phyloP scores from a whole-genome alignment of 2,329 filamentous ascomycete species.

The Aspergillus uvarum region DNA sequence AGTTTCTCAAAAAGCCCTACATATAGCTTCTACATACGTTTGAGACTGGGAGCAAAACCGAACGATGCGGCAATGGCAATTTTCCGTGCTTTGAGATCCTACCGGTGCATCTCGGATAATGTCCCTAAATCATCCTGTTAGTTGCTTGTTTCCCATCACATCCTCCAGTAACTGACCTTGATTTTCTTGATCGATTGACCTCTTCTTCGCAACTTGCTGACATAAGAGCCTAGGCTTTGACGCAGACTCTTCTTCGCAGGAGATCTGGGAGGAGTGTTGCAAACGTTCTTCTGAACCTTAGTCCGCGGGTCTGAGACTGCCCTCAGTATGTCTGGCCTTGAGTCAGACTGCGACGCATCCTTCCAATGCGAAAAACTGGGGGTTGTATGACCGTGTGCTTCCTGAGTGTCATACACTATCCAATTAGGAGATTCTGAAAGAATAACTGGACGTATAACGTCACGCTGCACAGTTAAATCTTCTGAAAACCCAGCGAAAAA shows the following conservation, averaged over 20 bases:
- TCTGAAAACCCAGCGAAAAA: not conserved
- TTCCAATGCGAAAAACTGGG: not conserved
- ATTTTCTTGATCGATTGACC: not conserved
- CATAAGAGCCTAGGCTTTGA: not conserved
- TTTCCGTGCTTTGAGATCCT: not conserved
- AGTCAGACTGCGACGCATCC: not conserved
- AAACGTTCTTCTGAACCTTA: not conserved
- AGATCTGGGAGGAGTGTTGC: not conserved
- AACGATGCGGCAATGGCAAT: not conserved
- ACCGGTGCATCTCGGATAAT: not conserved
- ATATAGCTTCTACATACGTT: not conserved
- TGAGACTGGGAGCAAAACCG: not conserved
- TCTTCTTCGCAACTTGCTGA: not conserved
- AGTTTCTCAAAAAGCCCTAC: not conserved
- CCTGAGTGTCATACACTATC: not conserved
- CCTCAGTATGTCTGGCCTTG: not conserved
- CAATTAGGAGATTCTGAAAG: not conserved
- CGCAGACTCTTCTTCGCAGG: not conserved
- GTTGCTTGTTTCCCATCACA: not conserved
- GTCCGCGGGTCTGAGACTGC: not conserved
- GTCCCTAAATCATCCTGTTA: not conserved
- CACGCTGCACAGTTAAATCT: not conserved
- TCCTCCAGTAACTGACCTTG: not conserved
- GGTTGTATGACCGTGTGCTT: not conserved
- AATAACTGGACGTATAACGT: not conserved